These are phyloP conservation scores for Conticribra weissflogii DNA, from an alignment of 108 stramenopile genomes.

Conservation along the genomic window DNA sequence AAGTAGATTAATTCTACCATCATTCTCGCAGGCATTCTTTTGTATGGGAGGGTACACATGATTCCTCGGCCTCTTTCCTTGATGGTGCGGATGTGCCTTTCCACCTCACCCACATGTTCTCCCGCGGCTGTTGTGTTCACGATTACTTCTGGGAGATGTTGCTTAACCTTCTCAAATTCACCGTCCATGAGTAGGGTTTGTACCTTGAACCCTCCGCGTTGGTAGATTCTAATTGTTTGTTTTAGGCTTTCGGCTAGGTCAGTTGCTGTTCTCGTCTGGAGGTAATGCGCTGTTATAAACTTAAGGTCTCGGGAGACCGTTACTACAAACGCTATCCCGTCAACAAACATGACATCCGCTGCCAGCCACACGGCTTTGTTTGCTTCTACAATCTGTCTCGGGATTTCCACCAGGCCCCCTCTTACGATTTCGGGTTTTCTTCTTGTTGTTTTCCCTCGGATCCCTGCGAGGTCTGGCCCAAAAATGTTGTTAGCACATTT, in stretches of 20 bases:
- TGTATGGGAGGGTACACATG: too few relatives aligned
- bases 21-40: conserved; percentile 12
- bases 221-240: conserved; percentile 12
- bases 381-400: conserved; percentile 10
- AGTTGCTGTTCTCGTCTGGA: conserved; percentile 15
- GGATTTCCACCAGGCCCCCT: conserved; percentile 22
- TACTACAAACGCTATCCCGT: conserved; percentile 37
- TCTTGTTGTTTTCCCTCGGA: conserved; percentile 33
- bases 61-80: conserved; percentile 29
- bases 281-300: too few relatives aligned
- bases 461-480: conserved; percentile 30
- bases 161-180: conserved; percentile 22
- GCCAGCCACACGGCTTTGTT: conserved; percentile 31
- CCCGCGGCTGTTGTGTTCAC: conserved; percentile 32
- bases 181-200: conserved; percentile 27
- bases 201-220: conserved; percentile 12
- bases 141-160: conserved; percentile 7
- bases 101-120: conserved; percentile 34
- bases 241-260: conserved; percentile 4
- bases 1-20: conserved; percentile 20
- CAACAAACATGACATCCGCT: conserved; percentile 47
- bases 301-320: conserved; percentile 44
- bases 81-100: conserved; percentile 18
- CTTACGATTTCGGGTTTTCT: conserved; percentile 16
- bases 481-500: conserved; percentile 23